Percentiles rank a stretch among this genome's conserved stretches.
Conservation (phyloP, 805 yeast species). For the Metahyphopichia silvanorum region DNA sequence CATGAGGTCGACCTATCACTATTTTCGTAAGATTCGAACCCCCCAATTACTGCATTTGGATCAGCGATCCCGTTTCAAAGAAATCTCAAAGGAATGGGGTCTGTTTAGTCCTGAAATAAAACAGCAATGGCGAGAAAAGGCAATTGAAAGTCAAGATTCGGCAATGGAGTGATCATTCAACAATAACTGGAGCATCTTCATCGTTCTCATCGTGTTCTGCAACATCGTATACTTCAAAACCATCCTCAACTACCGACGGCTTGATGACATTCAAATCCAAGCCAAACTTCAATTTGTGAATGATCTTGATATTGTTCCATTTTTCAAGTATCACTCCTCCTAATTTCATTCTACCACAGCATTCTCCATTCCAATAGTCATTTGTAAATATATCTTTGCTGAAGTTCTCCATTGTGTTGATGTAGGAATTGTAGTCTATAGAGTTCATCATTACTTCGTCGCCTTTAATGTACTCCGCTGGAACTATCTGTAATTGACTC, state of each 20-base stretch:
- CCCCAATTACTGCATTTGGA: slow-evolving; percentile 8
- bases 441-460: slow-evolving; percentile 6
- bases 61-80: slow-evolving; percentile 9
- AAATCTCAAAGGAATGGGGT: slow-evolving; percentile 22
- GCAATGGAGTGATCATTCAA: slow-evolving; percentile 19
- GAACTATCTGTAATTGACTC: slow-evolving; percentile 37
- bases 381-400: slow-evolving; percentile 8
- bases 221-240: slow-evolving; percentile 22
- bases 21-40: slow-evolving; percentile 18
- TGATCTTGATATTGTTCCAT: slow-evolving; percentile 14
- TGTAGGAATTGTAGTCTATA: slow-evolving; percentile 14
- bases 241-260: slow-evolving; percentile 10
- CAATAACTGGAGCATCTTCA: slow-evolving; percentile 27
- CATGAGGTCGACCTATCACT: slow-evolving; percentile 36
- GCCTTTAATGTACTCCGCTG: slow-evolving; percentile 36
- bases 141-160: slow-evolving; percentile 19
- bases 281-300: slow-evolving; percentile 7
- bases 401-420: slow-evolving; percentile 17
- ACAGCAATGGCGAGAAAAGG: no score
- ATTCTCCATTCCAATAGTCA: slow-evolving; percentile 6
- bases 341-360: slow-evolving; percentile 18
- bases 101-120: no score
- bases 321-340: slow-evolving; percentile 10
- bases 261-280: slow-evolving; percentile 9
- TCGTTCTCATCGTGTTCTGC: slow-evolving; percentile 18